Evolutionary conservation across 2,329 filamentous ascomycete species (phyloP).

Genomic region (Aureobasidium sp.): DNA sequence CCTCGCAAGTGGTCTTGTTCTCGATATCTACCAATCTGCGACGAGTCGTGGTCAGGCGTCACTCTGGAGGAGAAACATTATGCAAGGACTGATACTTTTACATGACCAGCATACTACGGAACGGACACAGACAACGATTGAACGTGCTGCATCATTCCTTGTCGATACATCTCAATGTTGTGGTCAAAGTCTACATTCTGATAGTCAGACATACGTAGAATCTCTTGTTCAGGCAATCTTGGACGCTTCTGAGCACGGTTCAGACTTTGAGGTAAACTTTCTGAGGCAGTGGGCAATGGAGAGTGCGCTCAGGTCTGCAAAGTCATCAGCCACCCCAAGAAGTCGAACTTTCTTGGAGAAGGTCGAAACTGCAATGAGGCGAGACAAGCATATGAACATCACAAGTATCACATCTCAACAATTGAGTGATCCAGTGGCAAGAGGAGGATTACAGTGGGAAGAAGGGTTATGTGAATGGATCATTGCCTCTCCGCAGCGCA

Average conservation of each 20-base stretch:
- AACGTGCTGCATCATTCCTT: constrained; percentile 25
- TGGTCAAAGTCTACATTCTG: constrained; percentile 32
- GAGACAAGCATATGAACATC: constrained; percentile 25
- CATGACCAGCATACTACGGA: neutral
- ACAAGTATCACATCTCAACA: constrained; percentile 16
- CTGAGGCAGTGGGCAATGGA: constrained; percentile 33
- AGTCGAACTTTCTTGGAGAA: constrained; percentile 28
- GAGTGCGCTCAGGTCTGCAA: constrained; percentile 32
- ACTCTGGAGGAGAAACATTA: neutral
- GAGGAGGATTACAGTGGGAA: constrained; percentile 34
- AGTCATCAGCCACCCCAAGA: constrained; percentile 24
- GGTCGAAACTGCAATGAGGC: constrained; percentile 30
- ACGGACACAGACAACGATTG: neutral
- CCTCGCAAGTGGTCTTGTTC: constrained; percentile 10
- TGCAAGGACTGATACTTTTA: neutral
- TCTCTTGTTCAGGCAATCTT: constrained; percentile 27
- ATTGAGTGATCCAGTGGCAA: neutral
- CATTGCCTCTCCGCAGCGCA: constrained; percentile 32
- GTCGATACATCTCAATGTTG: constrained; percentile 30
- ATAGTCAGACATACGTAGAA: constrained; percentile 25
- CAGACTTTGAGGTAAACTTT: constrained; percentile 23
- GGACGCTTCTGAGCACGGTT: constrained; percentile 23
- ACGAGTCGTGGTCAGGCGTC: neutral
- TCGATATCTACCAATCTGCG: neutral
- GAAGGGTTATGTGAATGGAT: constrained; percentile 43